A percentile compares a stretch with the other conserved stretches of the same genome.
These are phyloP conservation scores for Vigna nakashimae DNA, from an alignment of 306 rosid genomes.

Conservation along the genomic window DNA sequence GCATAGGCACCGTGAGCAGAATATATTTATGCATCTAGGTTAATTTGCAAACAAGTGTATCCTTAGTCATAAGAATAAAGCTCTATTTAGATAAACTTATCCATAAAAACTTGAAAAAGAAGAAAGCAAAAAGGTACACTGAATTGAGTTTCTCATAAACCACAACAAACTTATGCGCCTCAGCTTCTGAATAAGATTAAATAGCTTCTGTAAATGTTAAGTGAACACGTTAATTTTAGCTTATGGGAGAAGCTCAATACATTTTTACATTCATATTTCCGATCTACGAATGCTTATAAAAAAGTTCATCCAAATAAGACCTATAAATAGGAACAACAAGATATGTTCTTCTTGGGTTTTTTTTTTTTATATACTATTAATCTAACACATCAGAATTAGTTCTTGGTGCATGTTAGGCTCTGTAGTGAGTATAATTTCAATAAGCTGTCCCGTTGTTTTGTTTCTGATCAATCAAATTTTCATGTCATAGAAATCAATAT, in stretches of 20 bases:
- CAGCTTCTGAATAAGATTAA: not conserved
- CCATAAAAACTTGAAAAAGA: too few relatives aligned
- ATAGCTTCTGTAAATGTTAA: not conserved
- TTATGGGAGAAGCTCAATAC: not conserved
- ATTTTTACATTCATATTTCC: not conserved
- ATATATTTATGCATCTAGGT: too few relatives aligned
- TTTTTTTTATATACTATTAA: not conserved
- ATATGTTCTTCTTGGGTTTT: not conserved
- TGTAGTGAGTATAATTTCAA: not conserved
- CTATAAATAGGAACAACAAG: not conserved
- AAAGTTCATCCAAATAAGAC: not conserved
- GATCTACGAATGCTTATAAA: not conserved
- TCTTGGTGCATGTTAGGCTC: not conserved
- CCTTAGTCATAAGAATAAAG: too few relatives aligned
- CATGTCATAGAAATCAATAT: constrained; percentile 10
- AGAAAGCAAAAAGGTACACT: too few relatives aligned
- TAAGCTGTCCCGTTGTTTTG: not conserved
- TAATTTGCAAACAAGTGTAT: too few relatives aligned
- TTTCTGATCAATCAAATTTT: not conserved
- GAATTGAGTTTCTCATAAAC: too few relatives aligned
- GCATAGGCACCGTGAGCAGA: too few relatives aligned
- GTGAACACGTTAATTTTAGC: not conserved
- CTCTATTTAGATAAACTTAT: too few relatives aligned
- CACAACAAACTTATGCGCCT: not conserved
- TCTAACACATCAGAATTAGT: constrained; percentile 12